Evolutionary conservation across 2,329 filamentous ascomycete species (phyloP).

Genomic region (Helminthosporium solani): DNA sequence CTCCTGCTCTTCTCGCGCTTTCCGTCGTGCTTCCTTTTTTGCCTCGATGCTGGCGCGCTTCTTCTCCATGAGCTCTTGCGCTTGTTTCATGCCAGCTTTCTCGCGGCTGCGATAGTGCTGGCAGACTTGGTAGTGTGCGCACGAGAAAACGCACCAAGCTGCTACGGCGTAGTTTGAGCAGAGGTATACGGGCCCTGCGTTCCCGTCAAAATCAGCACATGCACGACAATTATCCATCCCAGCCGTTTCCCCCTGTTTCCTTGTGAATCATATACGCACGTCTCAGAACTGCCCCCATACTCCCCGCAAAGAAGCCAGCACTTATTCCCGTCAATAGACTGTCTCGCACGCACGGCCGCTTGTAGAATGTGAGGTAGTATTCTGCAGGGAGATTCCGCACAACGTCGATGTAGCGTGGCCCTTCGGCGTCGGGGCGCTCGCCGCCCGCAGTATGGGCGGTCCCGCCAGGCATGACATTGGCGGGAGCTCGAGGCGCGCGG

Average conservation of each 20-base stretch:
- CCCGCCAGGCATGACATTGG: conserved; percentile 53
- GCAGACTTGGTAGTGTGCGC: conserved; percentile 80
- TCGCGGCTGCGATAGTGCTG: conserved; percentile 72
- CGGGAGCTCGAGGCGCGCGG: conserved; percentile 23
- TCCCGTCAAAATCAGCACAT: neutral
- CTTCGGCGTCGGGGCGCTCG: conserved; percentile 30
- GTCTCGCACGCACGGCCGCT: conserved; percentile 80
- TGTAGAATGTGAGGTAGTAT: conserved; percentile 72
- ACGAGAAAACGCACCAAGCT: conserved; percentile 68
- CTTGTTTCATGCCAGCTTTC: conserved; percentile 78
- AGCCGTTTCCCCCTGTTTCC: neutral
- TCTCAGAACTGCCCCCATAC: conserved; percentile 70
- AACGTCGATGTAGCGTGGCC: conserved; percentile 56
- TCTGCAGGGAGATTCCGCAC: conserved; percentile 66
- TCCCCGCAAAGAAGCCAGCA: conserved; percentile 73
- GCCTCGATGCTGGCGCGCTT: conserved; percentile 58
- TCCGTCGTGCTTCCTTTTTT: conserved; percentile 48
- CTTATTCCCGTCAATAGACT: conserved; percentile 81
- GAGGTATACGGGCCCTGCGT: conserved; percentile 59
- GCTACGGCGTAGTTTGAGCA: conserved; percentile 86
- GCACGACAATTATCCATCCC: too few relatives aligned
- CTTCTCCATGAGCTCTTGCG: conserved; percentile 76
- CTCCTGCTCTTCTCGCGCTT: conserved; percentile 47
- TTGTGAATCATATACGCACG: conserved; percentile 54
- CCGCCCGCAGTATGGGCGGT: conserved; percentile 63